Evolutionary conservation across 2,329 filamentous ascomycete genomes (phyloP), one percentile per base, ranked within the genome.

Genomic region (Clathrospora elynae): DNA sequence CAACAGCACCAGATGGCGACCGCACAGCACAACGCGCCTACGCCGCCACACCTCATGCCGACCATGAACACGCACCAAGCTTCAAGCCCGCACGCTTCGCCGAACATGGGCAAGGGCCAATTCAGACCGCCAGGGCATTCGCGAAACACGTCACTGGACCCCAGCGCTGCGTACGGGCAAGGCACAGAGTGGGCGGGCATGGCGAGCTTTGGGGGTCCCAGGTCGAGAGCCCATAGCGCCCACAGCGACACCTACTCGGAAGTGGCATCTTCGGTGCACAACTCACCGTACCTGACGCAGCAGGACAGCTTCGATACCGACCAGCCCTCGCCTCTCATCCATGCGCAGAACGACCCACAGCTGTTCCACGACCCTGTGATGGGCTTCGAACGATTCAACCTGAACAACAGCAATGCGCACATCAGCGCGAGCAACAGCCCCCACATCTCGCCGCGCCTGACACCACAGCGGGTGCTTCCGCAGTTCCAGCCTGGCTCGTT

Each of bases 161-260:
- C 83, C 5, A 82, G 74, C 52, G 80, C 82, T 2, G 79, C 80
- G 35, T 85, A 79, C 55, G 73, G 78, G 29, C 76, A 78, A 31
- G 72, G 75, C 34, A 72, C 73, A 31, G 83, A 86, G 49, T 86
- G 83, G 83, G 74, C 75, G 22, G 76, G 74, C 62, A 79, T 79
- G 56, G 72, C 75, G 24, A 73, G 77, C 46, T 96, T 95, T 63
- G 86, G 88, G 55, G 78, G 82, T n/a, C 92, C 96, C 66, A 82
- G 90, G 57, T 42, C 35, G 4, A 37, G 38, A n/a, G n/a, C n/a
- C n/a, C n/a, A n/a, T 9, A 83, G 91, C 61, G 85, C 83, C 24
- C 88, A 89, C 1, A 96, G 91, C n/a, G 92, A 96, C 55, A 72
- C 75, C 6, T 90, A 86, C 61, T 96, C 90, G 2, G 92, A 96